Base-by-base conservation (phyloP, 2,329 filamentous ascomycete species). In the Aspergillus clavatus region DNA sequence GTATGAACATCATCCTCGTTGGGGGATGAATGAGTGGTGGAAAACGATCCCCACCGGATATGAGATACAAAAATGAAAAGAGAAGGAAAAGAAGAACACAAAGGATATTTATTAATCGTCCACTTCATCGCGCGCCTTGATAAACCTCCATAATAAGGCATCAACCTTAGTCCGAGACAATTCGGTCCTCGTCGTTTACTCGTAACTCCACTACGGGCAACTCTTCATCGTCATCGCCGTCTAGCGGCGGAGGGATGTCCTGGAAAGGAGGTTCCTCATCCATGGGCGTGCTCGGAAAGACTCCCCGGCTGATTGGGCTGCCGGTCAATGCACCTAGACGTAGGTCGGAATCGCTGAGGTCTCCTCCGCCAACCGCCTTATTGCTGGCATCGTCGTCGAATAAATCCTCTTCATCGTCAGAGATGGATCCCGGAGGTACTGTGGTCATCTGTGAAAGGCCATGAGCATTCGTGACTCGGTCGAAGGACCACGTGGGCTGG, bases 171-270 rank as follows among this genome's bases (percentile, higher is more conserved):
- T 58, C 55, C 36, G 54, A 55, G 40, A 53, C 38, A 21, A 56
- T 52, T 23, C 54, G 53, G 7, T 67, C 62, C 8, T 69, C 66
- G 12, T 69, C 65, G 16, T 57, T 58, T 31, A 71, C 62, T 35
- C 56, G 63, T 26, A 72, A 53, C 53, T 73, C 70, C 39, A 70
- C 62, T 26, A 72, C 70, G 3, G 70, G 66, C 16, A 69, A 55
- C 4, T 70, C 65, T 22, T 70, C 64, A 28, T 67, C 61, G 10
- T 63, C 66, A 19, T 59, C 64, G 12, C 57, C 61, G 21, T 63
- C 59, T 41, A 58, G 51, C 21, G 55, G 54, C 7, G 55, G 51
- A 21, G 61, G 58, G 12, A 69, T 58, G 40, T 68, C 63, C 41
- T 62, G 59, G 24, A 68, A 55, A 27, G 52, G 56, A 39, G 38